Evolutionary conservation across 441 rosid species (phyloP).

Genomic region (Isatis lusitanica): DNA sequence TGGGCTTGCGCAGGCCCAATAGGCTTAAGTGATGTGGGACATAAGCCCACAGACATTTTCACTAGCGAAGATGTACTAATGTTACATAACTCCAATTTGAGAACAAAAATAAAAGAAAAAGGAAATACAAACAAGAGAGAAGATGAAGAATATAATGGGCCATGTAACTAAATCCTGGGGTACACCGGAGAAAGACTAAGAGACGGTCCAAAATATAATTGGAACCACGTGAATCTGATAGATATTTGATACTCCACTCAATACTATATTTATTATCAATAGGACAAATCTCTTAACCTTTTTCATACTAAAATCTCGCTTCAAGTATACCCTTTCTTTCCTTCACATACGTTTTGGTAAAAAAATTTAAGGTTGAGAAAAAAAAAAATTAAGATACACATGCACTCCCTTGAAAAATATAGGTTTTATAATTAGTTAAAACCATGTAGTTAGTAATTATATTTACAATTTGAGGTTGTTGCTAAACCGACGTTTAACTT

Average conservation of each 20-base stretch:
- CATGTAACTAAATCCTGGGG: slow-evolving; percentile 8
- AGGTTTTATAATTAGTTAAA: background rate
- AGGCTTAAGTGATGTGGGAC: no score
- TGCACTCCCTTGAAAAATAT: background rate
- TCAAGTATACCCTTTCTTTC: slow-evolving; percentile 6
- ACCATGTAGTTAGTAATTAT: no score
- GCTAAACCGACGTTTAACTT: background rate
- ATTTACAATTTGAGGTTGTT: background rate
- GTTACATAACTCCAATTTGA: background rate
- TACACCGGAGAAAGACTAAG: background rate
- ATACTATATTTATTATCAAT: background rate
- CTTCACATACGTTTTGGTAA: slow-evolving; percentile 11
- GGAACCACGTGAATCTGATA: slow-evolving; percentile 1
- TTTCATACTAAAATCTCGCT: slow-evolving; percentile 4
- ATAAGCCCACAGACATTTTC: no score
- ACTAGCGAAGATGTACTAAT: background rate
- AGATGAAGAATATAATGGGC: background rate
- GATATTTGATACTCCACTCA: slow-evolving; percentile 12
- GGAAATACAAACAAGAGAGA: background rate
- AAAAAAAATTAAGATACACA: background rate
- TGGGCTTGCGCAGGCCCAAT: no score
- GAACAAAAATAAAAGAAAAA: background rate
- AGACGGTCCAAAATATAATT: background rate
- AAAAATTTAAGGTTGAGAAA: background rate
- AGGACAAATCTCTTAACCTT: slow-evolving; percentile 5